A percentile compares a stretch with the other conserved stretches of the same genome.
Evolutionary conservation across 106 monocot species (phyloP).

Genomic region (Hemerocallis citrina): DNA sequence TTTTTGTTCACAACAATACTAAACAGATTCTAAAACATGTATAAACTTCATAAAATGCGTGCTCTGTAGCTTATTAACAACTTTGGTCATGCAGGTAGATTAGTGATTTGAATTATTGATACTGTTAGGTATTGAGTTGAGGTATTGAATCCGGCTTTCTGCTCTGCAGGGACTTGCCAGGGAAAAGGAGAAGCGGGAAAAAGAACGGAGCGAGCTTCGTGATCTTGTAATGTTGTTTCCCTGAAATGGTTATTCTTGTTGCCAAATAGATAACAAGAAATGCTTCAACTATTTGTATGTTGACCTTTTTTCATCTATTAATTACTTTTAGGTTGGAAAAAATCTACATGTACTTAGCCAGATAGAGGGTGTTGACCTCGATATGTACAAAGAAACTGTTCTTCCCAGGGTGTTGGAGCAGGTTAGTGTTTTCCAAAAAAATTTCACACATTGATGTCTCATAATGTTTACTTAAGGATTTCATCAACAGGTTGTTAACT

Average conservation of each 20-base stretch:
- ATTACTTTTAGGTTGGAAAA: conserved; percentile 69
- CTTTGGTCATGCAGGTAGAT: too few species aligned
- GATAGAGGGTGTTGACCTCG: too few species aligned
- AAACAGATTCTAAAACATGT: neutral
- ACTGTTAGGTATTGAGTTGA: conserved; percentile 31
- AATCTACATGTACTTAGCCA: conserved; percentile 95
- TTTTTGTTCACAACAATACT: too few species aligned
- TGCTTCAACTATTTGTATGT: too few species aligned
- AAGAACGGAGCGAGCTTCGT: conserved; percentile 89
- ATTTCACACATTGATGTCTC: neutral
- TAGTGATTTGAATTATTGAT: conserved; percentile 6
- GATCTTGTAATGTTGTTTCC: conserved; percentile 68
- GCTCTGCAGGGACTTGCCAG: conserved; percentile 68
- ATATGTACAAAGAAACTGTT: too few species aligned
- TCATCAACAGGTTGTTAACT: conserved; percentile 73
- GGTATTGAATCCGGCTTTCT: conserved; percentile 31
- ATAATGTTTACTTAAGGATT: neutral
- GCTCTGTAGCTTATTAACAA: too few species aligned
- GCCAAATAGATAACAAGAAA: too few species aligned
- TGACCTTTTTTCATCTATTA: neutral
- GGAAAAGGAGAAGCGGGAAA: conserved; percentile 81
- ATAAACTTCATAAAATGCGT: too few species aligned
- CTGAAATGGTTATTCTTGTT: neutral
- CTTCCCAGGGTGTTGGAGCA: too few species aligned
- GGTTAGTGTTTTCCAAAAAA: conserved; percentile 27